These are phyloP conservation scores for Colletotrichum nymphaeae DNA, from an alignment of 2,329 filamentous ascomycete species.

Conservation along the genomic window DNA sequence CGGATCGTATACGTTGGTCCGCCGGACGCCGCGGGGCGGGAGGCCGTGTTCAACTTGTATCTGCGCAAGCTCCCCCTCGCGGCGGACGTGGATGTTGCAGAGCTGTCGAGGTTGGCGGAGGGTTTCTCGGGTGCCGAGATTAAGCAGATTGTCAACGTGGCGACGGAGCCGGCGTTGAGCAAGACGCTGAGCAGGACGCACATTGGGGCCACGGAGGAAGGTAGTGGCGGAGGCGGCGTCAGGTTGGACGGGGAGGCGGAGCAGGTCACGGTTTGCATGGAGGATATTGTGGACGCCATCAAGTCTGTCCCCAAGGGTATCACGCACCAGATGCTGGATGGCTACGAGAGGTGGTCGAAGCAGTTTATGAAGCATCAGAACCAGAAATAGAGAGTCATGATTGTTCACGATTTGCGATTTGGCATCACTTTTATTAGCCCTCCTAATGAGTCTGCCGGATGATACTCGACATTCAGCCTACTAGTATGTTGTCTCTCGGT, in stretches of 20 bases:
- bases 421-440: neutral
- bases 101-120: slow-evolving; percentile 73
- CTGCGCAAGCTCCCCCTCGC: slow-evolving; percentile 69
- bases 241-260: neutral
- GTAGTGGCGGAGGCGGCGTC: slow-evolving; percentile 40
- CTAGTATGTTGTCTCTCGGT: neutral
- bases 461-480: neutral
- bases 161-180: slow-evolving; percentile 54
- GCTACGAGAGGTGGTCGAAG: slow-evolving; percentile 67
- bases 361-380: slow-evolving; percentile 38
- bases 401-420: neutral
- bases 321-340: slow-evolving; percentile 66
- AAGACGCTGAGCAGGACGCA: slow-evolving; percentile 42
- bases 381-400: slow-evolving; percentile 18
- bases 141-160: slow-evolving; percentile 61
- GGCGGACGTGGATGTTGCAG: slow-evolving; percentile 72
- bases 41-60: slow-evolving; percentile 80
- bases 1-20: slow-evolving; percentile 87
- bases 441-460: neutral
- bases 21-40: slow-evolving; percentile 77
- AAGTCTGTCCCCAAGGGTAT: slow-evolving; percentile 66
- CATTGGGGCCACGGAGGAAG: slow-evolving; percentile 38
- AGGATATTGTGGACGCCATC: slow-evolving; percentile 57
- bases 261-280: slow-evolving; percentile 47
- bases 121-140: slow-evolving; percentile 91